Base-by-base conservation (phyloP, 164 flowering plant species). In the Taxillus chinensis region DNA sequence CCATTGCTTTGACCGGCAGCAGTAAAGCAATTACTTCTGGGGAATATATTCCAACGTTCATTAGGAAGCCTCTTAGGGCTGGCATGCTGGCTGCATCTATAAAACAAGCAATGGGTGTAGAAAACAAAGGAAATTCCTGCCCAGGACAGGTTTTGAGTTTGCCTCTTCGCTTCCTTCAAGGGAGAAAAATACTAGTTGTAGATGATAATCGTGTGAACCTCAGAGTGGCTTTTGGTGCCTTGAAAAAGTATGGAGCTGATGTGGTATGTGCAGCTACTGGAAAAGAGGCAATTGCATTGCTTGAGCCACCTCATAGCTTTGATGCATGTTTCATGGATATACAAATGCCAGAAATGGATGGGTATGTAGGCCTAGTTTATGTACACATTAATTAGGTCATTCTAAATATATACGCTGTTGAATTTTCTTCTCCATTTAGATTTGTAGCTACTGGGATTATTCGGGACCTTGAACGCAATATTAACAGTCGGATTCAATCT, bases 291-390 rank as follows among this genome's bases (percentile, higher is more conserved):
- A 71, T 88, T 40, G 40, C 63, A 9, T 45, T 79, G 75, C 87
- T 93, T 55, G 69, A 59, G 59, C 95, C 96, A 13, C 96, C 95
- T 3, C 97, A 95, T 62, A 46, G 54, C 9, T 89, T 89, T 60
- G 89, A 91, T 71, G 96, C 97, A 37, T 95, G 99, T 73, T 95
- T 95, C 75, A 95, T 95, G 99, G 99, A 95, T 72, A 86, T 95
- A 58, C 97, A 91, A 63, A 95, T 95, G 99, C 99, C 99, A 9
- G 90, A 81, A 75, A 87, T 95, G 90, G 99, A 95, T 65, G 99
- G 99, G 97, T 93, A 82, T 41, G 84, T 55, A 58, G 41, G 1
- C 46, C 46, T 9, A 43, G 10, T 5, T 16, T 38, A 40, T 16
- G n/a, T 45, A 37, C 42, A 45, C 41, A 46, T 45, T n/a, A 27